Evolutionary conservation across 2,329 filamentous ascomycete genomes (phyloP).

Genomic region (Cladosporium colombiae): DNA sequence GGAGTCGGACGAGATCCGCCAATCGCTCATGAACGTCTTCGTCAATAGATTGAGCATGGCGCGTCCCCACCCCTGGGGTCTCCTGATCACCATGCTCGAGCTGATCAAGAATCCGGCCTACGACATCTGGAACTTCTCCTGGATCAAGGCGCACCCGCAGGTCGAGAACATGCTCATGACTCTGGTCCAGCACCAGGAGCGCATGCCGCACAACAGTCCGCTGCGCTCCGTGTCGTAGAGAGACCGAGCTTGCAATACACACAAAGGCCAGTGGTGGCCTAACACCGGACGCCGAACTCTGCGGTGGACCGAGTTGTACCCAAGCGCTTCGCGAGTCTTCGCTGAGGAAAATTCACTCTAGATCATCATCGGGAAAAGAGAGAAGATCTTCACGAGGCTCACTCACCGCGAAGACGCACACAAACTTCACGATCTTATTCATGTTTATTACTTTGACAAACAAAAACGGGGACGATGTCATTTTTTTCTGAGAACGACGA

Average conservation of each 20-base stretch:
- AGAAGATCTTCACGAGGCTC: background rate
- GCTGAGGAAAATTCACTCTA: background rate
- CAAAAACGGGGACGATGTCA: background rate
- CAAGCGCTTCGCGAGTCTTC: background rate
- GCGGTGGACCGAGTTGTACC: background rate
- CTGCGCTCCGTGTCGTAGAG: constrained; percentile 16
- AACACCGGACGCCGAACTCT: background rate
- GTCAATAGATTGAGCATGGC: constrained; percentile 85
- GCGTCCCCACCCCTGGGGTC: constrained; percentile 93
- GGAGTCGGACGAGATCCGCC: constrained; percentile 71
- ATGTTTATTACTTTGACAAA: constrained; percentile 16
- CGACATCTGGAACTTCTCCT: constrained; percentile 88
- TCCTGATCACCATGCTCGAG: constrained; percentile 85
- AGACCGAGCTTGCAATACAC: background rate
- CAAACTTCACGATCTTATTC: constrained; percentile 7
- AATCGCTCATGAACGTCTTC: constrained; percentile 86
- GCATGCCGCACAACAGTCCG: constrained; percentile 19
- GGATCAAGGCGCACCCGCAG: constrained; percentile 87
- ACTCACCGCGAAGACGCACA: constrained; percentile 6
- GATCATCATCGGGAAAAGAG: background rate
- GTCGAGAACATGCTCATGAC: constrained; percentile 51
- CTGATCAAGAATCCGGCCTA: constrained; percentile 89
- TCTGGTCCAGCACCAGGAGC: constrained; percentile 33
- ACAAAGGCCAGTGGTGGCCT: background rate
- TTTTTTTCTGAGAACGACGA: background rate